Evolutionary conservation across 495 filamentous ascomycete species (phyloP).

Genomic region (Tuber microsphaerosporum): DNA sequence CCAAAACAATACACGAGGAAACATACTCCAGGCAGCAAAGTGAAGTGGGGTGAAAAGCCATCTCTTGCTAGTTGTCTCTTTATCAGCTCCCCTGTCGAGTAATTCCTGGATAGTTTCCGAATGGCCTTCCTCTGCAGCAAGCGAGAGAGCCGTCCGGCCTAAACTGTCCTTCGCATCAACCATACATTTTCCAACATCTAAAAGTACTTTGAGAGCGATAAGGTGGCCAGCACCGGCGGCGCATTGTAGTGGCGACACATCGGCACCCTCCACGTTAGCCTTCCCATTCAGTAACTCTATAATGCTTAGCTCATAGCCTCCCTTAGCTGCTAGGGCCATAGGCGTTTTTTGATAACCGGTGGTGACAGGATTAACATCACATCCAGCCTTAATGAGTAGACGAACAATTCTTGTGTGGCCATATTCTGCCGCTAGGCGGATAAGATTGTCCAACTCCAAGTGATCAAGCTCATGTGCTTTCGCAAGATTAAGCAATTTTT

Average conservation of each 20-base stretch:
- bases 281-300: constrained; percentile 2
- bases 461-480: not conserved
- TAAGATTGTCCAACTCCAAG: not conserved
- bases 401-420: constrained; percentile 2
- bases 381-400: not conserved
- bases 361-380: not conserved
- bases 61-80: constrained; percentile 5
- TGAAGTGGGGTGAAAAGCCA: constrained; percentile 2
- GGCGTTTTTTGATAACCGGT: not conserved
- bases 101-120: not conserved
- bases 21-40: constrained; percentile 1
- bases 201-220: not conserved
- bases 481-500: not conserved
- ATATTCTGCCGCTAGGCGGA: not conserved
- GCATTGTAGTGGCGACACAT: not conserved
- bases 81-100: constrained; percentile 1
- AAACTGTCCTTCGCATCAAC: not conserved
- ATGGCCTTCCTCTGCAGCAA: constrained; percentile 1
- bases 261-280: not conserved
- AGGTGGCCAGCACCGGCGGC: not conserved
- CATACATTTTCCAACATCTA: not conserved
- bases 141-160: not conserved
- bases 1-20: not conserved
- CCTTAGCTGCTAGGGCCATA: not conserved
- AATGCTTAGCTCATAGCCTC: not conserved